Evolutionary conservation across 192 early-diverging fungal species (phyloP), one percentile per base, ranked within the genome.

Genomic region (Umbelopsis sp.): DNA sequence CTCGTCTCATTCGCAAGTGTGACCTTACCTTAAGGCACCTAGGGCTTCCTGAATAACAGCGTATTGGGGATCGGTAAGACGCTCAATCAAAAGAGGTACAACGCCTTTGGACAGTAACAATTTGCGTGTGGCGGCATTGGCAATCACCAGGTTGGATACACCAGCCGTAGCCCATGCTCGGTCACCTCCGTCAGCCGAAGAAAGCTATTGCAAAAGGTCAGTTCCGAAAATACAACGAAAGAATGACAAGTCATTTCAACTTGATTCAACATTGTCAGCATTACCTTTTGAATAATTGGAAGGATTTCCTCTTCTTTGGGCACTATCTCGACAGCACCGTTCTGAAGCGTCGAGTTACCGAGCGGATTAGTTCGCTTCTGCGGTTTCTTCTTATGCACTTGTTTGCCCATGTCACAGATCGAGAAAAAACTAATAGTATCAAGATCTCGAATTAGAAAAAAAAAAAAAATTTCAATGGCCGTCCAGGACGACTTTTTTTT

Each of bases 141-240:
- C 72, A 71, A 89, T 83, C 73, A 93, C 80, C 37, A 97, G 79
- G 78, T 95, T 91, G 46, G 92, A 93, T 18, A 93, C 85, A 68
- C 93, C 92, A 33, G 94, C 91, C 16, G 92, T 92, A 1, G 96
- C 93, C 94, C 95, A 97, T 7, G 89, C 88, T 7, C 94, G 81
- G 46, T 97, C 96, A 67, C 87, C 88, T 30, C 87, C 75, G 66
- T 91, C 87, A 41, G 79, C 71, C 2, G 90, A 88, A 8, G 71
- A 74, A 7, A 95, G 83, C 90, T 95, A 68, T 3, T 4, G 2
- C 20, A 23, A 37, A 50, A 35, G 9, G 48, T 49, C 48, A 49
- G 48, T 49, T 16, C 20, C 37, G 7, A 41, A 41, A 4, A 1
- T 4, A 41, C 37, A 41, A 41, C 37, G 5, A 6, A 44, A 44